Evolutionary conservation across 208 protist genomes (phyloP).

Genomic region (Vickermania spadyakhi): DNA sequence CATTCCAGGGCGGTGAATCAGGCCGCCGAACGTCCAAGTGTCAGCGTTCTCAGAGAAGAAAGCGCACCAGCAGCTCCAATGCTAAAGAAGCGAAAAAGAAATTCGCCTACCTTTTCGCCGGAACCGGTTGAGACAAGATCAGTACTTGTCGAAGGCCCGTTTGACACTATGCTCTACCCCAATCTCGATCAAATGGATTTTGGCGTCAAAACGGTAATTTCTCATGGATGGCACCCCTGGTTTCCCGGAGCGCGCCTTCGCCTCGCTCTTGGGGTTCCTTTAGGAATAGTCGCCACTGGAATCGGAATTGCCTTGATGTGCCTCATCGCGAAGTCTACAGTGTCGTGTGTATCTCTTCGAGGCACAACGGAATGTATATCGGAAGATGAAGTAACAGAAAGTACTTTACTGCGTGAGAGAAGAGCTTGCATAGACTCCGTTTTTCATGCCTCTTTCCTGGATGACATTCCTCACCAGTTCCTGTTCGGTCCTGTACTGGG

Average conservation of each 20-base stretch:
- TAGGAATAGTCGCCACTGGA: constrained; percentile 24
- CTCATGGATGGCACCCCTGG: constrained; percentile 20
- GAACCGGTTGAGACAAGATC: neutral
- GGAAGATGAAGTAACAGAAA: neutral
- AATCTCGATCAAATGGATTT: constrained; percentile 46
- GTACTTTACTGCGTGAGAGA: neutral
- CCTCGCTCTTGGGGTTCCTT: constrained; percentile 23
- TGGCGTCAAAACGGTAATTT: constrained; percentile 30
- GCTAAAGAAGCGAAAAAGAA: neutral
- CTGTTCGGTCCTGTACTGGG: constrained; percentile 22
- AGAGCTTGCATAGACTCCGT: neutral
- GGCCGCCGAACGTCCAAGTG: neutral
- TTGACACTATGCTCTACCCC: constrained; percentile 45
- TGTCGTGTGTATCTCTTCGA: constrained; percentile 9
- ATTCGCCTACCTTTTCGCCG: neutral
- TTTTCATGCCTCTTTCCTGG: neutral
- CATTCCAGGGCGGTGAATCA: neutral
- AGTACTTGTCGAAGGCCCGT: constrained; percentile 20
- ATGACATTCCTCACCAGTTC: constrained; percentile 1
- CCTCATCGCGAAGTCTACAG: constrained; percentile 12
- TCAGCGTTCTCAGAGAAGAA: neutral
- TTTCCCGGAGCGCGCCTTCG: constrained; percentile 28
- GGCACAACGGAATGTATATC: neutral
- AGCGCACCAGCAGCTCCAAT: neutral
- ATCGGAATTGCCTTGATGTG: constrained; percentile 33